Evolutionary conservation across 352 stramenopile genomes (phyloP), one percentile per base, ranked within the genome.

Genomic region (Peronospora tabacina): DNA sequence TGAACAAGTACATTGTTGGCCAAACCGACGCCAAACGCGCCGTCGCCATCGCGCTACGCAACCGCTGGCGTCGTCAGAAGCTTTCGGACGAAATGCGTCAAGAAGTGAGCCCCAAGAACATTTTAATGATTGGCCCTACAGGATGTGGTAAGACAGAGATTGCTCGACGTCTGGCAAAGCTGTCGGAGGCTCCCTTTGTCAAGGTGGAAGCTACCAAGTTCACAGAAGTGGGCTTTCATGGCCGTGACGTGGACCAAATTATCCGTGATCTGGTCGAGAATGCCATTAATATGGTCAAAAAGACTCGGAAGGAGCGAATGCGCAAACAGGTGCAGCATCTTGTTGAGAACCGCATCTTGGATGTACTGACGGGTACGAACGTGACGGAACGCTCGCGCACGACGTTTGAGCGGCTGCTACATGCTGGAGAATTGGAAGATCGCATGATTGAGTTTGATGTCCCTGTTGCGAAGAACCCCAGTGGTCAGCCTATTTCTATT

Each of bases 151-250:
- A 98, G 72, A 99, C 96, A 7, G 96, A 99, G 81, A 98, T 99
- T 41, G 96, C 95, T 7, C 73, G 96, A 28, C 86, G 96, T 8
- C 88, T 99, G 52, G 96, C 96, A 13, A 98, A 97, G 68, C 78
- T 99, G 22, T 96, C 83, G 29, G 84, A 98, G 55, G 95, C 96
- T 24, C 96, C 96, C 29, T 99, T 99, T 63, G 86, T 98, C 45
- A 99, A 98, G 62, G 84, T 96, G 24, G 96, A 99, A 66, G 97
- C 97, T 7, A 99, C 96, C 29, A 99, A 99, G 77, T 99, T 99
- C 68, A 99, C 96, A 1, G 97, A 99, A 77, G 96, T 99, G 35
- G 97, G 97, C 17, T 99, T 99, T 65, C 96, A 99, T 69, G 96
- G 97, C 39, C 76, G 95, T n/a, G 97, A 99, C 70, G 96, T 99